A percentile compares a stretch with the other conserved stretches of the same genome.
Conservation (phyloP, 257 asterid species). For the Solanum raphanifolium region DNA sequence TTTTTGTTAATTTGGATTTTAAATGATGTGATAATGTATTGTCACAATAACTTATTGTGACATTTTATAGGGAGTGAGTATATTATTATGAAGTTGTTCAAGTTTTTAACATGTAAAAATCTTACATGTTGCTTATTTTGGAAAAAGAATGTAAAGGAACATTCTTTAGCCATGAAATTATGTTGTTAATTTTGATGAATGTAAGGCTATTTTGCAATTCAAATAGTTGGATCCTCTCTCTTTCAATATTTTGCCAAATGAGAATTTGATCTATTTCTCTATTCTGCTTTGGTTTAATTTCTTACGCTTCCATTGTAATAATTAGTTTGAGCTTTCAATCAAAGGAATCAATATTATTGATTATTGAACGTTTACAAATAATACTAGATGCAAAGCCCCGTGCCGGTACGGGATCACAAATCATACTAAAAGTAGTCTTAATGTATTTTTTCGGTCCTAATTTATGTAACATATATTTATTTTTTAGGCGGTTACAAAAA, state of each 20-base stretch:
- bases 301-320: not conserved
- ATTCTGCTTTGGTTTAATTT: not conserved
- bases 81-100: not conserved
- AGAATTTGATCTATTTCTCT: not conserved
- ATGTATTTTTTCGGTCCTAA: too few species aligned
- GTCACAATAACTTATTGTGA: slow-evolving; percentile 21
- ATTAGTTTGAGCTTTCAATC: not conserved
- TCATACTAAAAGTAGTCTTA: not conserved
- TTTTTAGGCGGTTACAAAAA: not conserved
- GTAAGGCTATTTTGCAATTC: not conserved
- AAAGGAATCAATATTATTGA: not conserved
- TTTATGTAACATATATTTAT: not conserved
- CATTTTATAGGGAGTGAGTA: not conserved
- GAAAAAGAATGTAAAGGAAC: not conserved
- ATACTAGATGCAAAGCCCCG: not conserved
- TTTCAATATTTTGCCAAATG: not conserved
- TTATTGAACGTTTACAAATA: not conserved
- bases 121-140: not conserved
- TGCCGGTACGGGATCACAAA: not conserved
- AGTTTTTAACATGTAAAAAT: not conserved
- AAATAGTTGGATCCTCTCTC: not conserved
- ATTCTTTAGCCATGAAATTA: not conserved
- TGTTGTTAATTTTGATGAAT: not conserved
- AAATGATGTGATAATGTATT: slow-evolving; percentile 2
- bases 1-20: not conserved